Conservation (phyloP, 176 grass and related monocot genomes). For the Puya raimondii region DNA sequence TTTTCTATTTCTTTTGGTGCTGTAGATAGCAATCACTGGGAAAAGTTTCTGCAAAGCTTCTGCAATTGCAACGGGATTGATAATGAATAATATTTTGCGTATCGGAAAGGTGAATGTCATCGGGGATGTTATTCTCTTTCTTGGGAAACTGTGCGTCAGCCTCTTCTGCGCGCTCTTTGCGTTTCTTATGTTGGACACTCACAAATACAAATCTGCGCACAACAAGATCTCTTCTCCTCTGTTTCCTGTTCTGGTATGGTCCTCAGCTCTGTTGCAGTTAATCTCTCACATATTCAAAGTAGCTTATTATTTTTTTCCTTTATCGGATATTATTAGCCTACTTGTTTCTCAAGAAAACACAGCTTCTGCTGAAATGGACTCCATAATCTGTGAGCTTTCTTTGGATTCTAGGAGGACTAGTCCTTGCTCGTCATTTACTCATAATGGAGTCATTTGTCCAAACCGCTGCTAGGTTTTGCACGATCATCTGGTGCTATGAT, state of each 20-base stretch:
- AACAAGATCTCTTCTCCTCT: slow-evolving; percentile 96
- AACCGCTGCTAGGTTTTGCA: no score
- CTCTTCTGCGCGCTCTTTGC: slow-evolving; percentile 88
- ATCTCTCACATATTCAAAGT: neutral
- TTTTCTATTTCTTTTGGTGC: slow-evolving; percentile 12
- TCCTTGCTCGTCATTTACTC: no score
- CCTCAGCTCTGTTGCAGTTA: neutral
- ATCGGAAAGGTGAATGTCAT: slow-evolving; percentile 96
- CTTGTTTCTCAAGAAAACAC: no score
- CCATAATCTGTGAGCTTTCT: no score
- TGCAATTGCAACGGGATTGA: slow-evolving; percentile 73
- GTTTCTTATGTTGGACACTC: slow-evolving; percentile 84
- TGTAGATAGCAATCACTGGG: slow-evolving; percentile 91
- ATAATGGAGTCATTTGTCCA: no score
- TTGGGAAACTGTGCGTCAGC: slow-evolving; percentile 89
- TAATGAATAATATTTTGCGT: slow-evolving; percentile 98
- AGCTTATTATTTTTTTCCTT: no score
- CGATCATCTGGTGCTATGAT: no score
- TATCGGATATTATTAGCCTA: no score
- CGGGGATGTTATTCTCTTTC: slow-evolving; percentile 92
- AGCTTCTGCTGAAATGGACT: no score
- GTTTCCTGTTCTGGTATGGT: slow-evolving; percentile 72
- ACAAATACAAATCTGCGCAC: slow-evolving; percentile 93
- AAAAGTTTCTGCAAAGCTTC: slow-evolving; percentile 92
- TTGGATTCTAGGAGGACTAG: no score